These are phyloP conservation scores for Neurospora sp. DNA, from an alignment of 495 filamentous ascomycete species.

Conservation along the genomic window DNA sequence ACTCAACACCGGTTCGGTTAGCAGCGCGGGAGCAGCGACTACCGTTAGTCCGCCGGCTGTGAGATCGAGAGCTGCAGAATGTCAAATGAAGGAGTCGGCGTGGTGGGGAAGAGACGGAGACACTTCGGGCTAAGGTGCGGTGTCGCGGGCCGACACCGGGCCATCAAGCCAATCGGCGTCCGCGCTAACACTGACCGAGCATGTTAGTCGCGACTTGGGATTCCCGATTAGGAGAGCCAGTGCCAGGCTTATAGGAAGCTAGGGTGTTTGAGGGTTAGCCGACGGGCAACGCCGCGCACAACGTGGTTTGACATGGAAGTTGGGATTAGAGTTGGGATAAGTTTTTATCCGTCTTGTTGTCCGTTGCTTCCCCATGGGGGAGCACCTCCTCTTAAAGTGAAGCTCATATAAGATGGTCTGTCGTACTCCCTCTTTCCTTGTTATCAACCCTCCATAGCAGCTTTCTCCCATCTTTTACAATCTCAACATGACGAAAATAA, in stretches of 20 bases:
- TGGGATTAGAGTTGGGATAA: too few relatives aligned
- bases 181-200: too few relatives aligned
- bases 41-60: constrained; percentile 3
- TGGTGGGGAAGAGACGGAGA: too few relatives aligned
- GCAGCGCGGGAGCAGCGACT: neutral
- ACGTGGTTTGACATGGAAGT: neutral
- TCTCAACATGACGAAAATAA: neutral
- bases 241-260: too few relatives aligned
- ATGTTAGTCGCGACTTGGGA: neutral
- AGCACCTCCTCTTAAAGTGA: neutral
- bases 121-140: too few relatives aligned
- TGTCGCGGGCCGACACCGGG: too few relatives aligned
- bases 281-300: too few relatives aligned
- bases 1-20: neutral
- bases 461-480: neutral
- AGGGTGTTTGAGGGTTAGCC: too few relatives aligned
- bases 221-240: neutral
- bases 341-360: too few relatives aligned
- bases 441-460: neutral
- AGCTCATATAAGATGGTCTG: neutral
- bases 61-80: neutral
- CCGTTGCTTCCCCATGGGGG: neutral
- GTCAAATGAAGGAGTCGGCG: too few relatives aligned
- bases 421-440: neutral
- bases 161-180: too few relatives aligned